A percentile compares a stretch with the other conserved stretches of the same genome.
Evolutionary conservation across 2,329 filamentous ascomycete genomes (phyloP).

Genomic region (Trichophyton schoenleinii): DNA sequence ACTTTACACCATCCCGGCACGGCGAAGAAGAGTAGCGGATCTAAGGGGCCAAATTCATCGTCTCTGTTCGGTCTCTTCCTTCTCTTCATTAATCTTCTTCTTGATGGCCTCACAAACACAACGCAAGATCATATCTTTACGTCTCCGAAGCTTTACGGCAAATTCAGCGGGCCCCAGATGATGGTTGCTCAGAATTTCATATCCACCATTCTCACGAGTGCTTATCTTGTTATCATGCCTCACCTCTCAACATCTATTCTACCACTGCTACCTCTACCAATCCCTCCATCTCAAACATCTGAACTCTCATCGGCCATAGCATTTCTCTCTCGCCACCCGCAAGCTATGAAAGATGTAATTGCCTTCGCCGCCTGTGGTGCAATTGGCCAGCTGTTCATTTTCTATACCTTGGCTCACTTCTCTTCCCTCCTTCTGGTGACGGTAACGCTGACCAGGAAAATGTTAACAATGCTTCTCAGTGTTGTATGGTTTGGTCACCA

Average conservation of each 20-base stretch:
- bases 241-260: slow-evolving; percentile 57
- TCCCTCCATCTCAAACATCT: slow-evolving; percentile 46
- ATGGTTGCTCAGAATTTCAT: slow-evolving; percentile 97
- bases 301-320: slow-evolving; percentile 68
- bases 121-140: slow-evolving; percentile 92
- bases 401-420: slow-evolving; percentile 88
- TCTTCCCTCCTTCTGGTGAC: slow-evolving; percentile 86
- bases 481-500: slow-evolving; percentile 89
- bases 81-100: slow-evolving; percentile 77
- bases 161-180: slow-evolving; percentile 91
- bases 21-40: slow-evolving; percentile 38
- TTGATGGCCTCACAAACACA: slow-evolving; percentile 91
- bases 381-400: slow-evolving; percentile 92
- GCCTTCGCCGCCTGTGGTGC: slow-evolving; percentile 85
- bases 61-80: slow-evolving; percentile 64
- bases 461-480: slow-evolving; percentile 97
- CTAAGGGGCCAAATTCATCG: slow-evolving; percentile 45
- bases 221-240: slow-evolving; percentile 66
- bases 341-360: slow-evolving; percentile 75
- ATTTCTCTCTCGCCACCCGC: slow-evolving; percentile 69
- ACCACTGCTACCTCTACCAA: slow-evolving; percentile 54
- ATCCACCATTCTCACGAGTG: slow-evolving; percentile 60
- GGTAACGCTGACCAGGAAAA: slow-evolving; percentile 94
- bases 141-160: slow-evolving; percentile 50
- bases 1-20: slow-evolving; percentile 69